Conservation (phyloP, 305 asterid species). For the Euphrasia arctica region DNA sequence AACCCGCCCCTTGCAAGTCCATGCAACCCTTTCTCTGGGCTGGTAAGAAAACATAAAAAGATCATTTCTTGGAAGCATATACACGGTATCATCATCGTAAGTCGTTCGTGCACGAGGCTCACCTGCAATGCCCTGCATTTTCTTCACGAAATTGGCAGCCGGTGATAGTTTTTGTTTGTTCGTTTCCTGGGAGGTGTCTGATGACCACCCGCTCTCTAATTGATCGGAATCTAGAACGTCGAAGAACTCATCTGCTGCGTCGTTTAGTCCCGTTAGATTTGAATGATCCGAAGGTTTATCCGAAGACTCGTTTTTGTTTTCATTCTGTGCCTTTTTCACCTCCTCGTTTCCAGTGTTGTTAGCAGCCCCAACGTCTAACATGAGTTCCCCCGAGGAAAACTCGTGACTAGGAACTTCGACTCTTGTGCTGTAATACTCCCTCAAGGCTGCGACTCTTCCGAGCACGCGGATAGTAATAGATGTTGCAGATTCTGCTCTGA, state of each 20-base stretch:
- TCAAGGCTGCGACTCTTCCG: constrained; percentile 72
- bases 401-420: constrained; percentile 48
- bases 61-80: neutral
- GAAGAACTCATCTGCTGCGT: constrained; percentile 68
- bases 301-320: constrained; percentile 30
- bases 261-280: constrained; percentile 54
- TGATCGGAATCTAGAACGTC: constrained; percentile 69
- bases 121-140: constrained; percentile 70
- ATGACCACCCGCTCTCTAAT: constrained; percentile 43
- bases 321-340: constrained; percentile 26
- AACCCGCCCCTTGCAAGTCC: constrained; percentile 62
- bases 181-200: constrained; percentile 43
- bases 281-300: constrained; percentile 33
- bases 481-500: constrained; percentile 47
- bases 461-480: constrained; percentile 68
- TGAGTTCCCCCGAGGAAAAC: constrained; percentile 22
- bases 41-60: neutral
- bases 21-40: constrained; percentile 71
- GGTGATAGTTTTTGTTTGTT: constrained; percentile 51
- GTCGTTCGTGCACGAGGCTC: constrained; percentile 15
- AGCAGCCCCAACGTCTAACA: constrained; percentile 33
- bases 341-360: constrained; percentile 42
- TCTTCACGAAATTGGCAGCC: constrained; percentile 70
- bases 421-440: constrained; percentile 66
- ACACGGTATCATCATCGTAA: too few relatives aligned